Base-by-base conservation (phyloP, 2,329 filamentous ascomycete genomes). In the Aphanocladium album region DNA sequence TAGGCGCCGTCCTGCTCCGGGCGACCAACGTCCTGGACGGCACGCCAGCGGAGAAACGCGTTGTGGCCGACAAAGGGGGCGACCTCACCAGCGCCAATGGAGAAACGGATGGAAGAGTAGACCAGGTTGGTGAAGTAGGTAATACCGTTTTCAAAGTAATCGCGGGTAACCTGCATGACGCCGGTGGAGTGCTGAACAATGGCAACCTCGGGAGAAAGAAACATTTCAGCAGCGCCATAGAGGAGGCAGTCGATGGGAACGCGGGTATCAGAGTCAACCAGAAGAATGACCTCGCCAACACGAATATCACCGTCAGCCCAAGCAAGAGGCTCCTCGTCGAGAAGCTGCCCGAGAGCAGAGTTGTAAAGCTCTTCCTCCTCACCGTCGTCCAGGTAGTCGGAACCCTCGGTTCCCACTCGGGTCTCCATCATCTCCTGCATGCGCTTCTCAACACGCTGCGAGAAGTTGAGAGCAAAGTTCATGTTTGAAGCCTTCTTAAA, bases 111-210 rank as follows among this genome's bases (percentile, higher is more conserved):
- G 37, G 87, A 83, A 0, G 84, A 87, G 76, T 91, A 93, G 66
- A 92, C 85, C 56, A 92, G 80, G 68, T 91, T 87, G 46, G 89
- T 92, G 75, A 92, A 91, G 76, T 89, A 92, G 1, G 88, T 89
- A 67, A 90, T 89, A 17, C 76, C 74, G 56, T 87, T 88, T 73
- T 93, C 89, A 66, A 92, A 92, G 73, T 85, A 89, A 57, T 82
- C 86, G 67, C 84, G 77, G 1, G 86, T 83, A 11, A 92, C 87
- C 65, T 91, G 86, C 88, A 92, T 91, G 62, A 92, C 88, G 27
- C 88, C 87, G 6, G 88, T 89, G 0, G 83, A 82, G 73, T 88
- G 89, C 70, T 91, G 88, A 61, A 90, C 79, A 66, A 91, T 89
- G 19, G 83, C 88, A 1, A 89, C 86, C 66, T 90, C 83, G 0